phyloP scores from a whole-genome alignment of 2,329 filamentous ascomycete species.

The Alternaria gansuensis region DNA sequence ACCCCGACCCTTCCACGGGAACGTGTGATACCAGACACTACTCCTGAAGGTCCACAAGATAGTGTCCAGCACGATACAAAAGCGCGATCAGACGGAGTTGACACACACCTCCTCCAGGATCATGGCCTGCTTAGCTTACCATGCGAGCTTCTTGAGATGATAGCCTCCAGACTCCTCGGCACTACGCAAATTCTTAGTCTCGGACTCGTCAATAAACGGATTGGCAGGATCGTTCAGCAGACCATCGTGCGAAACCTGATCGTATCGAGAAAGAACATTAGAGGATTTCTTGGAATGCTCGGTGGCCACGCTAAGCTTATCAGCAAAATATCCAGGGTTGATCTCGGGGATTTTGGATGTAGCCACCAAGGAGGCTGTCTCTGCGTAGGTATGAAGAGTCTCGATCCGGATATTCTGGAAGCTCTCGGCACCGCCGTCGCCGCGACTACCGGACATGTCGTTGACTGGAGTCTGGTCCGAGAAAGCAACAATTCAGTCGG shows the following conservation, averaged over 20 bases:
- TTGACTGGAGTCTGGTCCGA: slow-evolving; percentile 12
- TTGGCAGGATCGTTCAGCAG: slow-evolving; percentile 25
- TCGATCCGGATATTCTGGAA: not conserved
- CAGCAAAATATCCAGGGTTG: slow-evolving; percentile 20
- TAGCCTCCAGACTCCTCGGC: slow-evolving; percentile 16
- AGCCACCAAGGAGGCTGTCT: slow-evolving; percentile 1
- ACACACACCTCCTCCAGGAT: not conserved
- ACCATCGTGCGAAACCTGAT: slow-evolving; percentile 23
- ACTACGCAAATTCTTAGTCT: slow-evolving; percentile 15
- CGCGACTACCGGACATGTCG: not conserved
- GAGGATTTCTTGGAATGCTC: slow-evolving; percentile 22
- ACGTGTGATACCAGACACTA: slow-evolving; percentile 6
- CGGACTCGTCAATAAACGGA: slow-evolving; percentile 21
- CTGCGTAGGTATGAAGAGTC: slow-evolving; percentile 3
- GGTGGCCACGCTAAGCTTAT: slow-evolving; percentile 17
- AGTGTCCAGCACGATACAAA: not conserved
- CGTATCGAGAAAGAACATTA: slow-evolving; percentile 22
- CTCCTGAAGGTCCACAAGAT: not conserved
- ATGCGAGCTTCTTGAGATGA: slow-evolving; percentile 21
- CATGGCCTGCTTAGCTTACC: slow-evolving; percentile 18
- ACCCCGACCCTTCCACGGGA: slow-evolving; percentile 11
- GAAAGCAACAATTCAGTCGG: not conserved
- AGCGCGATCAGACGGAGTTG: not conserved
- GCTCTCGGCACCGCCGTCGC: slow-evolving; percentile 12
- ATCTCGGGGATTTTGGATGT: slow-evolving; percentile 27